Evolutionary conservation across 2,329 filamentous ascomycete species (phyloP), one percentile per base, ranked within the genome.

Genomic region (Claviceps pazoutovae): DNA sequence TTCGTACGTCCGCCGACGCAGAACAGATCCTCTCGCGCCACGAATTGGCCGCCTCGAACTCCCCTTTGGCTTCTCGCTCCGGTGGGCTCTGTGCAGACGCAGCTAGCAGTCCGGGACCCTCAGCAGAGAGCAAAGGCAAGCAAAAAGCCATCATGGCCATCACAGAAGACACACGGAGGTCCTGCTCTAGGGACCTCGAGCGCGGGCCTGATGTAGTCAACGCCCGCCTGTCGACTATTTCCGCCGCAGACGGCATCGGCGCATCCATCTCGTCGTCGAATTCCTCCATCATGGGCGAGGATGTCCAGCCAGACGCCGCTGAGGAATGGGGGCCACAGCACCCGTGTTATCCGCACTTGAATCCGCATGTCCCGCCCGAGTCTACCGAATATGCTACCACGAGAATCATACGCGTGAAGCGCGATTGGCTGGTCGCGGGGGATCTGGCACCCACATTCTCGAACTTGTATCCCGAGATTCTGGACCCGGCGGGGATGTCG

Each of bases 391-490:
- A 88, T 62, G 68, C 75, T 46, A 81, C 75, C 6, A 98, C 93
- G 2, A 84, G 91, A 52, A 86, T 98, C 57, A 96, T 98, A 61
- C 84, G 93, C 16, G 84, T 98, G 56, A 83, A 84, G 53, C 79
- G 93, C 43, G 93, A 98, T 67, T 98, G 90, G 86, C 83, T 97
- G 69, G 68, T 90, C 34, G 79, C 83, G 55, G 93, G 91, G 38
- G 93, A 98, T 66, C 72, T 95, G 30, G 91, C 90, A 1, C 93
- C 93, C 0, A 88, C 90, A 0, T 97, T 94, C 64, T 93, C 88
- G 16, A 96, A 97, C 61, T 74, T 96, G 2, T 98, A 98, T 61
- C 93, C 93, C 0, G 93, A 98, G 64, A 95, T 98, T 53, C 74
- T 98, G 7, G 90, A 96, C 58, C 88, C 89, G 0, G 80, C 80